Evolutionary conservation across 2,329 filamentous ascomycete genomes (phyloP), one percentile per base, ranked within the genome.

Genomic region (Kalmusia sp.): DNA sequence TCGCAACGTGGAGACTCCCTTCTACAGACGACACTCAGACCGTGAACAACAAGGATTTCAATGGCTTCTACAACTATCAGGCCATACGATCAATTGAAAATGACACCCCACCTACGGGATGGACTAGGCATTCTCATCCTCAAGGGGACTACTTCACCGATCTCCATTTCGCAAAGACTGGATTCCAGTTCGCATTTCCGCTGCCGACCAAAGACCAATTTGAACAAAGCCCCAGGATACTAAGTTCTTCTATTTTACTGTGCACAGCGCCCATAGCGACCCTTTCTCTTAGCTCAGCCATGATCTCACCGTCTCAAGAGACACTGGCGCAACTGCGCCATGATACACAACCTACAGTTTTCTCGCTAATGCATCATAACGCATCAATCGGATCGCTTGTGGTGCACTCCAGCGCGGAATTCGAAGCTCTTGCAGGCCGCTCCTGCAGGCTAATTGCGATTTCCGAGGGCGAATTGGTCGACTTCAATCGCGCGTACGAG

Each of bases 61-160:
- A 54, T 19, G 46, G 28, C 3, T 54, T 54, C 25, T 49, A 49
- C 12, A n/a, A 44, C 2, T 46, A 45, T 27, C 31, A 39, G 17
- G 33, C 17, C 9, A 12, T 54, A 25, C 15, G 51, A 4, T 22
- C 17, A 4, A 11, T 25, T 11, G 12, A 38, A 2, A 9, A 28
- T 6, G 5, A 14, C 7, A 4, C 14, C 6, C 25, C 46, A 30
- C 46, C 40, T 6, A 1, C 12, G 2, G 51, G 40, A 5, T 54
- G 46, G 51, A 7, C 15, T 21, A 41, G 51, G 4, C 39, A 46
- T 14, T 2, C 30, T n/a, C 49, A 51, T 31, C 6, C 25, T 5
- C 15, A 51, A 6, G 49, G 49, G 4, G 39, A 45, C 24, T 51
- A 27, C 11, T 51, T 43, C 19, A 44, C 30, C 8, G 22, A 27